Evolutionary conservation across 2,329 filamentous ascomycete species (phyloP).

Genomic region (Sphaceloma murrayae): DNA sequence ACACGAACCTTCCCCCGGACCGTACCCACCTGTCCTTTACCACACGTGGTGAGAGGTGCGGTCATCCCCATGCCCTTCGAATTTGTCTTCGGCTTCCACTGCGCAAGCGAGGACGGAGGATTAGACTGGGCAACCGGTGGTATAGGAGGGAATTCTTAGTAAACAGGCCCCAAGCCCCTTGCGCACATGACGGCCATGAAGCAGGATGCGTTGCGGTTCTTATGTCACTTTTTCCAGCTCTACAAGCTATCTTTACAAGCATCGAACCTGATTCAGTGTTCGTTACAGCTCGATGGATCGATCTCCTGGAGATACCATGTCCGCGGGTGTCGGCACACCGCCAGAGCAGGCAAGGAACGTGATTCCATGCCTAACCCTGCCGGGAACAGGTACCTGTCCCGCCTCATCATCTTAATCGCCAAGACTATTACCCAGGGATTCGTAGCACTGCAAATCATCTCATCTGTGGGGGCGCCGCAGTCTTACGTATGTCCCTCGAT

Average conservation of each 20-base stretch:
- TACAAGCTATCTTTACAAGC: background rate
- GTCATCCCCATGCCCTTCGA: background rate
- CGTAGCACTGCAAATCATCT: constrained; percentile 4
- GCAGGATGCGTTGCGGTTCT: constrained; percentile 1
- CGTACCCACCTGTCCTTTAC: background rate
- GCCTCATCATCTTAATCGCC: constrained; percentile 11
- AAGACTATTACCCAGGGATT: constrained; percentile 12
- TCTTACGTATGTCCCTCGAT: constrained; percentile 10
- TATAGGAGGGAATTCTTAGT: background rate
- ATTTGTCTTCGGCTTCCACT: background rate
- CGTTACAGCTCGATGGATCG: background rate
- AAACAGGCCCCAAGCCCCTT: constrained; percentile 7
- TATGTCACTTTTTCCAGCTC: constrained; percentile 2
- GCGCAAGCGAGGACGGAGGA: background rate
- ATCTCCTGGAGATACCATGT: background rate
- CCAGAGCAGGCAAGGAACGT: background rate
- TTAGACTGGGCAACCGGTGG: constrained; percentile 9
- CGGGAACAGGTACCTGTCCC: constrained; percentile 7
- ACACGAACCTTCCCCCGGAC: background rate
- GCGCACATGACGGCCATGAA: background rate
- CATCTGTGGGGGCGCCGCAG: constrained; percentile 5
- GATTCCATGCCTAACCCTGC: constrained; percentile 3
- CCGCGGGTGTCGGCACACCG: no score
- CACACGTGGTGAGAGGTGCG: constrained; percentile 2
- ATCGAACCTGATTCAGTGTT: constrained; percentile 3